Evolutionary conservation across 1,139 yeast species (phyloP).

Genomic region (Yamadazyma diospyri): DNA sequence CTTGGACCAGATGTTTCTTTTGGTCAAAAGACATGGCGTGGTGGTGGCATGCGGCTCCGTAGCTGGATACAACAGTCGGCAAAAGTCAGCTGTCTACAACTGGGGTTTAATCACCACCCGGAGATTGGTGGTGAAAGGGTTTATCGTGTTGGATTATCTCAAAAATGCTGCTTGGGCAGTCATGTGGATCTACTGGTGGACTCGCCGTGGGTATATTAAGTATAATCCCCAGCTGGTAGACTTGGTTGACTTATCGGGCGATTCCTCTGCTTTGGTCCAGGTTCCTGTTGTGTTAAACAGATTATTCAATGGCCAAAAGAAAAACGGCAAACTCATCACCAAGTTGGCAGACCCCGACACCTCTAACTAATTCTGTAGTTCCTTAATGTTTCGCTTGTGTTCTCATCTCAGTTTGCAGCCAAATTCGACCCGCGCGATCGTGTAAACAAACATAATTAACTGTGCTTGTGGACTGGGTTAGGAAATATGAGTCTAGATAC

Average conservation of each 20-base stretch:
- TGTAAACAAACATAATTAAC: conserved; percentile 5
- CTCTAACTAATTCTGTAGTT: not conserved
- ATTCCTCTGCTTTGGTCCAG: conserved; percentile 18
- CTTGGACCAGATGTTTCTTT: conserved; percentile 43
- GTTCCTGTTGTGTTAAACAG: conserved; percentile 29
- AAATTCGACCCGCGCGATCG: conserved; percentile 3
- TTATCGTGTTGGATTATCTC: conserved; percentile 38
- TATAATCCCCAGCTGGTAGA: conserved; percentile 18
- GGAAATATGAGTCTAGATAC: conserved; percentile 3
- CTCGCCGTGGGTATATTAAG: conserved; percentile 41
- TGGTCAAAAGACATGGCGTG: conserved; percentile 39
- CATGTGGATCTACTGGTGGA: conserved; percentile 27
- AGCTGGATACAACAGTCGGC: conserved; percentile 50
- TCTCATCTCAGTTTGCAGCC: conserved; percentile 2
- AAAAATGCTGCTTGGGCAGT: conserved; percentile 33
- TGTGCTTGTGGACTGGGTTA: conserved; percentile 1
- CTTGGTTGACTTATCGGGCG: conserved; percentile 24
- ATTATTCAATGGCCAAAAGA: conserved; percentile 30
- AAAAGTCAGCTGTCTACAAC: conserved; percentile 28
- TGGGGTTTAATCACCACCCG: conserved; percentile 45
- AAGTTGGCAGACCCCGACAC: conserved; percentile 17
- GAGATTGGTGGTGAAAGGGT: conserved; percentile 48
- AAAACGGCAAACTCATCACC: conserved; percentile 35
- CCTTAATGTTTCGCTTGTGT: not conserved
- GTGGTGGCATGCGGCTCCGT: conserved; percentile 63